These are phyloP conservation scores for Pseudogymnoascus sp. DNA, from an alignment of 2,329 filamentous ascomycete genomes.

Conservation along the genomic window DNA sequence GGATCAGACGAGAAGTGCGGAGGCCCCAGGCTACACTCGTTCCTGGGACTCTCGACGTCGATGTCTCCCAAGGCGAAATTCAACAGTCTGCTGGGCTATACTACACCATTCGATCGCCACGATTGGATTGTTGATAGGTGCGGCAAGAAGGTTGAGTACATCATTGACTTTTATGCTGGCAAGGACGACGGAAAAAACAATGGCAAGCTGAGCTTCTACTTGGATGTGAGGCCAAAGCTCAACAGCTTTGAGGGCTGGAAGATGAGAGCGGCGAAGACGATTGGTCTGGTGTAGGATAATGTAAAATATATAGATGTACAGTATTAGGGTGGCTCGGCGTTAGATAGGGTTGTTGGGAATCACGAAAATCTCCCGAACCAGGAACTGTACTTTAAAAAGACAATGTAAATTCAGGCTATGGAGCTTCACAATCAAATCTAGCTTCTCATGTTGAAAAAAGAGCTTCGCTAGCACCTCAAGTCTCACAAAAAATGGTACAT, in stretches of 20 bases:
- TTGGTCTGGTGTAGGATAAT: slow-evolving; percentile 39
- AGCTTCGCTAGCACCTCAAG: background rate
- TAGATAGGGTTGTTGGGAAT: background rate
- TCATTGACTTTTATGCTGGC: slow-evolving; percentile 96
- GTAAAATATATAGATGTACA: background rate
- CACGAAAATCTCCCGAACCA: background rate
- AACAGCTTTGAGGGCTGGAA: slow-evolving; percentile 60
- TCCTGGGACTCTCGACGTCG: slow-evolving; percentile 60
- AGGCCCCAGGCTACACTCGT: slow-evolving; percentile 75
- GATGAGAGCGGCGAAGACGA: slow-evolving; percentile 49
- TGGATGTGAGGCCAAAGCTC: slow-evolving; percentile 61
- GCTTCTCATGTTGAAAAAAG: slow-evolving; percentile 6
- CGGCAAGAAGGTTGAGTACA: slow-evolving; percentile 77
- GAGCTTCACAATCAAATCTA: slow-evolving; percentile 6
- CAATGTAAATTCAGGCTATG: slow-evolving; percentile 6
- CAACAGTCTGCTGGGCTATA: slow-evolving; percentile 81
- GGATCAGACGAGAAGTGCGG: slow-evolving; percentile 53
- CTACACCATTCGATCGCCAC: slow-evolving; percentile 86
- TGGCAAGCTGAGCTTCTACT: slow-evolving; percentile 52
- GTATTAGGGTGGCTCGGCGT: background rate
- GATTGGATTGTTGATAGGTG: slow-evolving; percentile 97
- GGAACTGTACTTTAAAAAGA: slow-evolving; percentile 1
- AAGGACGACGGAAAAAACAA: slow-evolving; percentile 33
- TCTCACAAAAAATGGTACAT: background rate
- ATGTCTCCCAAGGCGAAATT: slow-evolving; percentile 77